Evolutionary conservation across 148 eudicot genomes (phyloP), one percentile per base, ranked within the genome.

Genomic region (Rhododendron mucronatum): DNA sequence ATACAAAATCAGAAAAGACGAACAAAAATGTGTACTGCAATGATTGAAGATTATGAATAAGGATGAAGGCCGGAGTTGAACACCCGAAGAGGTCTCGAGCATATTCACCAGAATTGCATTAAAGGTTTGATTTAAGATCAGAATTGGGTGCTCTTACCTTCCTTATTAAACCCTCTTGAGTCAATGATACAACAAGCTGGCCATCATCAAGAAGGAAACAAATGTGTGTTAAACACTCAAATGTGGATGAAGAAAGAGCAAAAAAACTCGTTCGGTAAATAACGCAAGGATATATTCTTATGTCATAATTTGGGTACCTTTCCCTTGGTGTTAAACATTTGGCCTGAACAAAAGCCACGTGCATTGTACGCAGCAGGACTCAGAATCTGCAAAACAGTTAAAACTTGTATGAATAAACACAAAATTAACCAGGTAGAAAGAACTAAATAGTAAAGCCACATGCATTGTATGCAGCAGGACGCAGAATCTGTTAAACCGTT

Each of bases 121-220:
- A 92, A 69, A 91, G 91, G 90, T 91, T 97, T 67, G 99, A 91
- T 76, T 84, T 85, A 78, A 85, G 86, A 8, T 82, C 88, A 18
- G 89, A 39, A 15, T 75, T 85, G 81, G 92, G 92, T n/a, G 81
- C 79, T 85, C 84, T 92, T 13, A 87, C 91, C 86, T 83, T 86
- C 91, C 98, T 87, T 7, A 95, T 15, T 41, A 97, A 84, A 81
- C 98, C 99, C 89, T 95, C 99, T 92, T 97, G 99, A 81, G 87
- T 90, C 85, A 93, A 86, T 13, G 99, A 90, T 79, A 90, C 95
- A 84, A 97, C 89, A 84, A 95, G 99, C 99, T 97, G 94, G 78
- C 37, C 83, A 78, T 41, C 69, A 84, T 41, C 69, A 85, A 88
- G 44, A 87, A 20, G 79, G 57, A 83, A 7, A 81, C 41, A 71